Conservation (phyloP, 1,139 yeast genomes). For the Hemisphaericaspora xylanilytica region DNA sequence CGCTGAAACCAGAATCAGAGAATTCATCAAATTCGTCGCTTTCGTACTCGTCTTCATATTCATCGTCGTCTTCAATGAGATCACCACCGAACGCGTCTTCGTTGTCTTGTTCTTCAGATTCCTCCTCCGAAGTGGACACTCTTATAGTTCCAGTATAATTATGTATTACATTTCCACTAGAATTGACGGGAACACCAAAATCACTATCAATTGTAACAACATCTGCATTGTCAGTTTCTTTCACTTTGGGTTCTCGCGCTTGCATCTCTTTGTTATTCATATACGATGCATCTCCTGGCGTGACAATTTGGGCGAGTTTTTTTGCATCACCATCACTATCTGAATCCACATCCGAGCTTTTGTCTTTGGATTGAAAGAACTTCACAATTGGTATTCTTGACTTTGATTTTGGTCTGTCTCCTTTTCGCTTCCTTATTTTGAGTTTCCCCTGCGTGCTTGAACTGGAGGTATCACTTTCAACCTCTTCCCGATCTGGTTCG, state of each 20-base stretch:
- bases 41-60: slow-evolving; percentile 19
- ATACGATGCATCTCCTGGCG: neutral
- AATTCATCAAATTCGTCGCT: slow-evolving; percentile 27
- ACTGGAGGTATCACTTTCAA: slow-evolving; percentile 4
- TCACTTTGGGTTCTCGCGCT: no score
- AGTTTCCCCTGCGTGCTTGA: neutral
- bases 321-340: slow-evolving; percentile 23
- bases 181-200: slow-evolving; percentile 29
- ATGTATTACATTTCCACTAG: slow-evolving; percentile 17
- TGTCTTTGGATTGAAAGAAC: slow-evolving; percentile 19
- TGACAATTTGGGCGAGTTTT: slow-evolving; percentile 1
- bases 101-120: slow-evolving; percentile 12
- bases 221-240: slow-evolving; percentile 15
- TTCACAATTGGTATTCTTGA: slow-evolving; percentile 19
- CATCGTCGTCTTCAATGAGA: slow-evolving; percentile 7
- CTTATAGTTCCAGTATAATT: slow-evolving; percentile 10
- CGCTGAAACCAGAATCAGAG: slow-evolving; percentile 47
- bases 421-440: slow-evolving; percentile 6
- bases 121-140: neutral
- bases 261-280: no score
- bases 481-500: slow-evolving; percentile 1
- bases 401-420: slow-evolving; percentile 7
- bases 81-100: slow-evolving; percentile 15
- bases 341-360: slow-evolving; percentile 5
- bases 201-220: slow-evolving; percentile 34